Base-by-base conservation (phyloP, 2,329 filamentous ascomycete genomes). In the Herpotrichia juniperi region DNA sequence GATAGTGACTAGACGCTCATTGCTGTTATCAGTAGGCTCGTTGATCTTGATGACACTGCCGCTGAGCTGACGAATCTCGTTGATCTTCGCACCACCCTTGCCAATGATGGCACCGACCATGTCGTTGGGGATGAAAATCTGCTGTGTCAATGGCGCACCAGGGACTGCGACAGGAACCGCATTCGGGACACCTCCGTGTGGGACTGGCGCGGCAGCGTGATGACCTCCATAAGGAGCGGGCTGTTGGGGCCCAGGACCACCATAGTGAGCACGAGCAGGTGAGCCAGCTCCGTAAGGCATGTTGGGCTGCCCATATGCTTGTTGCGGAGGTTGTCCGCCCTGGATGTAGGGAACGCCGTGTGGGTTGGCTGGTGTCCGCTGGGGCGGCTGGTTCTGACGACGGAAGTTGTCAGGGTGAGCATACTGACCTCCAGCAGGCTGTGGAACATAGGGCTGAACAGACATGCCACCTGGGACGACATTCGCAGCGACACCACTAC, bases 31-130 rank as follows among this genome's bases (percentile, higher is more conserved):
- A 74, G 97, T 94, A 1, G 94, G 94, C 74, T 99, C 94, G 73
- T 99, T 97, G 82, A 99, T 99, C 82, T 99, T 99, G 76, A 99
- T 97, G 42, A 99, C 93, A 78, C 93, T 97, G 63, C 93, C 94
- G 74, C 90, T 96, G 66, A 99, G 87, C 74, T 97, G 92, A 63
- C 94, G 87, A 61, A 99, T 99, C 78, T 99, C 94, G 72, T 99
- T 99, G 82, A 99, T 99, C 84, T 99, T 99, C 50, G 92, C 90
- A 59, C 94, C 94, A 56, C 94, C 94, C 79, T 99, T 99, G 69
- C 94, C 94, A 66, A 99, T 99, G 67, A 99, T 99, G 50, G 94
- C 94, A 58, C 94, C 94, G 48, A 99, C 94, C 94, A 99, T 97
- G 70, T 99, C 94, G 72, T 99, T 99, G 52, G 94, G 94, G 66